Base-by-base conservation (phyloP, 148 eudicot species). In the Agrostemma githago region DNA sequence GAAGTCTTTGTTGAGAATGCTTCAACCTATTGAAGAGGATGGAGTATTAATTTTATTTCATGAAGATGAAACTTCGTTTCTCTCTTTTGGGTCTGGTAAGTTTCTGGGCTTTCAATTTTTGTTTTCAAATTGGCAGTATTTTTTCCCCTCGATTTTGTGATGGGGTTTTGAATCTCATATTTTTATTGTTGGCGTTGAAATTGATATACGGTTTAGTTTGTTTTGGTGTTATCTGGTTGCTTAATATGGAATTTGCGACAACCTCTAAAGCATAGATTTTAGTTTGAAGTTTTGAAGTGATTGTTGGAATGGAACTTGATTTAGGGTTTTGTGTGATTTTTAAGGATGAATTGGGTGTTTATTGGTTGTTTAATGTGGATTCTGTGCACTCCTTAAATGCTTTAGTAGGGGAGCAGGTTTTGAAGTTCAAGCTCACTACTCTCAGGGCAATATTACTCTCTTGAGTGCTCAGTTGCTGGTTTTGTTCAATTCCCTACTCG, bases 21-120 rank as follows among this genome's bases (percentile, higher is more conserved):
- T 69, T 51, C 58, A 26, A 48, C 41, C 17, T 46, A 5, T 69
- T 51, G 42, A 48, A 2, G 60, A 69, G 34, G 58, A 69, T 10
- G 4, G 17, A n/a, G n/a, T 26, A 26, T 69, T 69, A 1, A 9
- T 15, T 34, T 69, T 20, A n/a, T 69, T 9, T 26, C 39, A 9
- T 4, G 60, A 51, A 4, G 60, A 51, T 21, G 60, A 21, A 4
- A 0, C 58, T 69, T 20, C 60, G 3, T 7, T 4, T 44, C 8
- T 68, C 2, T 44, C 57, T 44, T 43, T 68, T 19, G 71, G 20
- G 37, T 43, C 71, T 46, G 57, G 71, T 68, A n/a, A 16, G 56
- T 68, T 68, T 19, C 34, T 66, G 10, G 5, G 2, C 6, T 63
- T 63, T 39, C 16, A 15, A 9, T 39, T 65, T 65, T 15, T 66